Evolutionary conservation across 148 eudicot genomes (phyloP).

Genomic region (Limonium bicolor): DNA sequence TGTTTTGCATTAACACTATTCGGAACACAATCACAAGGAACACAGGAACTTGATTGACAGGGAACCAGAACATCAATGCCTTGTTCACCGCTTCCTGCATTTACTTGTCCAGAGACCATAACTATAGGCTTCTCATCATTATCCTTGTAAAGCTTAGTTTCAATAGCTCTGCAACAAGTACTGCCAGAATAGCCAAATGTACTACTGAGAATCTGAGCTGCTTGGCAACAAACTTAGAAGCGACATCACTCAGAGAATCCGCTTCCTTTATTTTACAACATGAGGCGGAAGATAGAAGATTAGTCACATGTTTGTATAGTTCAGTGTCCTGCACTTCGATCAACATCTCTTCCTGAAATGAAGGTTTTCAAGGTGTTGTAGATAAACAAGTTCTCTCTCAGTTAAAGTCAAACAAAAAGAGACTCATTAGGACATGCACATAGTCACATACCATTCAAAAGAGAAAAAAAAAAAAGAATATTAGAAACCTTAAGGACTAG

Average conservation of each 20-base stretch:
- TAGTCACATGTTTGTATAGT: conserved; percentile 47
- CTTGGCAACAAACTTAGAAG: conserved; percentile 60
- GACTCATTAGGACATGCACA: no score
- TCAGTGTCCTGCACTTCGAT: conserved; percentile 71
- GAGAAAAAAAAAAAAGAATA: conserved; percentile 6
- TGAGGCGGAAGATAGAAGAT: conserved; percentile 29
- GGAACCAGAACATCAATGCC: conserved; percentile 70
- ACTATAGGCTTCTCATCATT: conserved; percentile 41
- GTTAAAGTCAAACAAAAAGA: background rate
- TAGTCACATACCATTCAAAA: background rate
- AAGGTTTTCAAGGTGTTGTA: background rate
- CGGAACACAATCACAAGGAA: conserved; percentile 22
- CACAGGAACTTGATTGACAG: conserved; percentile 16
- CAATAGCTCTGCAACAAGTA: conserved; percentile 41
- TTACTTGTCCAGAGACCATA: conserved; percentile 46
- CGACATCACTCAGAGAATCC: conserved; percentile 43
- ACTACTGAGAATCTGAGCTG: conserved; percentile 47
- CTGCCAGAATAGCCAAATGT: conserved; percentile 27
- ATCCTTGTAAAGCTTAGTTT: conserved; percentile 36
- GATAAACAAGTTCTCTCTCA: background rate
- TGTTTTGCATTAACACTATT: conserved; percentile 23
- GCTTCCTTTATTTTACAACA: conserved; percentile 23
- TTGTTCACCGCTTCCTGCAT: conserved; percentile 32
- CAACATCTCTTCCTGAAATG: conserved; percentile 72
- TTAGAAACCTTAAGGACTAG: conserved; percentile 48